Percentiles rank a stretch among this genome's conserved stretches.
These are phyloP conservation scores for Penicillium sp. DNA, from an alignment of 2,329 filamentous ascomycete species.

Conservation along the genomic window DNA sequence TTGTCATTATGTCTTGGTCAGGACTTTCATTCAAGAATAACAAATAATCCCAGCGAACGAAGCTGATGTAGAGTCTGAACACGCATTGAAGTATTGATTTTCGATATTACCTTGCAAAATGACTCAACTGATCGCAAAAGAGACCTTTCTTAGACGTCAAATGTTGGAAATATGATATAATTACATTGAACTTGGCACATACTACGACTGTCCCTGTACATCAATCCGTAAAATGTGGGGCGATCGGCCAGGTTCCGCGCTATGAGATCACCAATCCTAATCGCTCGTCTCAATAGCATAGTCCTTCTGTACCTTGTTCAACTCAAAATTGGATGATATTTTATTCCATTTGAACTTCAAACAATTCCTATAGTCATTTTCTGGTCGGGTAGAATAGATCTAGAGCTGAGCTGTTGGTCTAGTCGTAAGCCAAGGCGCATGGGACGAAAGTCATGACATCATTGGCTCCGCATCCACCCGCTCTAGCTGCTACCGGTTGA, in stretches of 20 bases:
- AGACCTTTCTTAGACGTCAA: too few species aligned
- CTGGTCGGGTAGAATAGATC: neutral
- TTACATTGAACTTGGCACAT: neutral
- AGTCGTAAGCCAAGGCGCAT: neutral
- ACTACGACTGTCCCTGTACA: neutral
- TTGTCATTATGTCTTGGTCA: neutral
- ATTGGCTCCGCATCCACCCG: constrained; percentile 7
- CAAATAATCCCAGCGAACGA: too few species aligned
- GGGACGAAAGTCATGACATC: constrained; percentile 18
- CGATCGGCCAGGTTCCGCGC: neutral
- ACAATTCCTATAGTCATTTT: too few species aligned
- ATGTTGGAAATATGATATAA: neutral
- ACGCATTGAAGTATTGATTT: too few species aligned
- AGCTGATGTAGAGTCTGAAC: too few species aligned
- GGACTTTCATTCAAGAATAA: too few species aligned
- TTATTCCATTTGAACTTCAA: neutral
- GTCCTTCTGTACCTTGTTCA: neutral
- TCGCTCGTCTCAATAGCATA: neutral
- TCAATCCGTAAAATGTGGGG: neutral
- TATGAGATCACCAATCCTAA: constrained; percentile 1
- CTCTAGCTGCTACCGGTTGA: neutral
- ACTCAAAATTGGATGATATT: neutral
- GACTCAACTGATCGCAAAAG: too few species aligned
- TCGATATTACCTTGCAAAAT: too few species aligned
- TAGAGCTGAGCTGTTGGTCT: neutral